Evolutionary conservation across 164 flowering plant genomes (phyloP).

Genomic region (Aristolochia fimbriata): DNA sequence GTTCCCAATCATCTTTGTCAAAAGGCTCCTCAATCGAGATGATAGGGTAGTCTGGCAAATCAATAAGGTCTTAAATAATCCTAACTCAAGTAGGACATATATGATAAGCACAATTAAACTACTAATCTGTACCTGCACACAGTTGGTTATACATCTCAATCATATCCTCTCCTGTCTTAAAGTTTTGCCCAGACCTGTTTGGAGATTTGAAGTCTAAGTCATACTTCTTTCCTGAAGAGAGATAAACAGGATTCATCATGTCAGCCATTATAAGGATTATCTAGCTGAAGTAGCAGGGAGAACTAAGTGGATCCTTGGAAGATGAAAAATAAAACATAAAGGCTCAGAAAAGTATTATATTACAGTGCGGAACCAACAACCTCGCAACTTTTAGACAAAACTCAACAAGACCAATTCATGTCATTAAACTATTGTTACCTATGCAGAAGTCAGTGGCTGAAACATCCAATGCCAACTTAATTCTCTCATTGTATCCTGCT

Average conservation of each 20-base stretch:
- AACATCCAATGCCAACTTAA: slow-evolving; percentile 83
- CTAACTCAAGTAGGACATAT: neutral
- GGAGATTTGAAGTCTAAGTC: slow-evolving; percentile 75
- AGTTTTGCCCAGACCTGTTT: slow-evolving; percentile 72
- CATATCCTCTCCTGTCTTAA: slow-evolving; percentile 87
- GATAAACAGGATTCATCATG: neutral
- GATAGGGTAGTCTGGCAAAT: slow-evolving; percentile 69
- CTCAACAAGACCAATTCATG: too few relatives aligned
- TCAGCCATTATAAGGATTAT: too few relatives aligned
- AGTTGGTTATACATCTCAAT: slow-evolving; percentile 74
- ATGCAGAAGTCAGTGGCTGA: slow-evolving; percentile 90
- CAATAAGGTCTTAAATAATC: neutral
- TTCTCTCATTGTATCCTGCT: slow-evolving; percentile 64
- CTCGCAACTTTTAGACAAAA: too few relatives aligned
- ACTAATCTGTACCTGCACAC: slow-evolving; percentile 47
- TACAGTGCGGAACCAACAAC: too few relatives aligned
- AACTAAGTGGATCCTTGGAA: too few relatives aligned
- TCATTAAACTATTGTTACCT: slow-evolving; percentile 34
- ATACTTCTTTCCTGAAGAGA: slow-evolving; percentile 69
- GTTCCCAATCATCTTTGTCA: slow-evolving; percentile 99
- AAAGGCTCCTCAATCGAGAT: slow-evolving; percentile 96
- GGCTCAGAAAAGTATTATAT: too few relatives aligned
- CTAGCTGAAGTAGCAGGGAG: too few relatives aligned
- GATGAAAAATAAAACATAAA: too few relatives aligned
- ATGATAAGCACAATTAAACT: neutral